These are phyloP conservation scores for Leptodermis oblonga DNA, from an alignment of 257 asterid genomes.

Conservation along the genomic window DNA sequence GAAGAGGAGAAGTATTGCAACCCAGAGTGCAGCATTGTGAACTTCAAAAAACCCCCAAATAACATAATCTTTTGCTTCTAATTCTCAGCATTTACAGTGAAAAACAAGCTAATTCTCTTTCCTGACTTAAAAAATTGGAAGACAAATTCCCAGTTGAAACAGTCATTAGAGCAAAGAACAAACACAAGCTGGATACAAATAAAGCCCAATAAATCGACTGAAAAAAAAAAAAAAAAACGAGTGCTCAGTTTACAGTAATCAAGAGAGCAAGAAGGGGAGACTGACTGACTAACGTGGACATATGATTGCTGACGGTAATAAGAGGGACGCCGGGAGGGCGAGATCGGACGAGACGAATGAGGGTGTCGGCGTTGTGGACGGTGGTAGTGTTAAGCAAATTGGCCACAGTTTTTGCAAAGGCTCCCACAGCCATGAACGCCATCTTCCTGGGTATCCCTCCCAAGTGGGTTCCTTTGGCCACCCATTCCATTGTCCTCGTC, in stretches of 20 bases:
- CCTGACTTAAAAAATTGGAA: background rate
- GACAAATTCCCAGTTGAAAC: background rate
- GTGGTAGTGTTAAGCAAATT: constrained; percentile 74
- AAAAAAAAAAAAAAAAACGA: background rate
- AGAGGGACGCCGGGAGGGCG: constrained; percentile 94
- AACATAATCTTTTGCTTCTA: background rate
- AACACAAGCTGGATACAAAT: background rate
- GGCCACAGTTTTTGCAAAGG: constrained; percentile 72
- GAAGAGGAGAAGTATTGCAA: background rate
- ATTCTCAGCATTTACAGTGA: background rate
- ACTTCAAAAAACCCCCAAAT: background rate
- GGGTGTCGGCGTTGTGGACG: constrained; percentile 73
- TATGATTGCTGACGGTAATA: constrained; percentile 92
- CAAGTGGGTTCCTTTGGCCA: constrained; percentile 68
- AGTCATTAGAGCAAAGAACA: background rate
- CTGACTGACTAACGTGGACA: constrained; percentile 87
- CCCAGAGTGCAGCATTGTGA: background rate
- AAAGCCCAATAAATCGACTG: background rate
- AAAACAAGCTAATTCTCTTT: background rate
- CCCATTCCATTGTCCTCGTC: constrained; percentile 86
- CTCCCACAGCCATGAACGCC: constrained; percentile 65
- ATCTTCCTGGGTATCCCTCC: constrained; percentile 86
- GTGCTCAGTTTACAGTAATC: background rate
- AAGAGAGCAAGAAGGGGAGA: constrained; percentile 16
- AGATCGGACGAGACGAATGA: constrained; percentile 66